Evolutionary conservation across 495 filamentous ascomycete genomes (phyloP).

Genomic region (Penicillium nucicola): DNA sequence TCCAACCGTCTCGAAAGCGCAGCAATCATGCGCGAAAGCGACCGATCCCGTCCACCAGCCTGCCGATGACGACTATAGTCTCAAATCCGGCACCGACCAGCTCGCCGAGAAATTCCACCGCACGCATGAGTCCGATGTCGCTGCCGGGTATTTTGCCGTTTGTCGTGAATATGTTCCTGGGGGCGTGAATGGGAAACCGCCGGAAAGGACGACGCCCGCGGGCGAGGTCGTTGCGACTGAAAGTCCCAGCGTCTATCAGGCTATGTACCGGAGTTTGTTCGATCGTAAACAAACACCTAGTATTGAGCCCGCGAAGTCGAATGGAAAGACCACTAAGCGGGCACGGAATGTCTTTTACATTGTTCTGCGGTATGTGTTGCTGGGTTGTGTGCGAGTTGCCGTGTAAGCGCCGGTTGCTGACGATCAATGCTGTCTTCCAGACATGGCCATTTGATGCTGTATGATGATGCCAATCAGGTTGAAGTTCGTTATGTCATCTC

Average conservation of each 20-base stretch:
- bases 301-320: conserved; percentile 44
- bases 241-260: conserved; percentile 92
- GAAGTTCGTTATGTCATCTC: conserved; percentile 96
- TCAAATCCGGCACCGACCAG: conserved; percentile 48
- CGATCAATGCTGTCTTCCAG: conserved; percentile 39
- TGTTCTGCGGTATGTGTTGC: conserved; percentile 65
- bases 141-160: conserved; percentile 91
- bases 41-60: conserved; percentile 26
- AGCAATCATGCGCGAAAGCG: conserved; percentile 41
- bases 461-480: conserved; percentile 82
- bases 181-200: conserved; percentile 85
- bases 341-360: conserved; percentile 93
- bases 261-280: conserved; percentile 95
- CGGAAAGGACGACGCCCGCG: conserved; percentile 79
- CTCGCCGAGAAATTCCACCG: conserved; percentile 55
- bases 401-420: conserved; percentile 12
- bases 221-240: conserved; percentile 67
- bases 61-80: conserved; percentile 46
- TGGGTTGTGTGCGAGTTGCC: background rate
- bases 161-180: conserved; percentile 89
- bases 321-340: conserved; percentile 63
- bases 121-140: conserved; percentile 72
- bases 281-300: conserved; percentile 69
- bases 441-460: conserved; percentile 95
- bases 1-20: conserved; percentile 39